phyloP scores from a whole-genome alignment of 2,329 filamentous ascomycete species.

The Albophoma yamanashiensis region DNA sequence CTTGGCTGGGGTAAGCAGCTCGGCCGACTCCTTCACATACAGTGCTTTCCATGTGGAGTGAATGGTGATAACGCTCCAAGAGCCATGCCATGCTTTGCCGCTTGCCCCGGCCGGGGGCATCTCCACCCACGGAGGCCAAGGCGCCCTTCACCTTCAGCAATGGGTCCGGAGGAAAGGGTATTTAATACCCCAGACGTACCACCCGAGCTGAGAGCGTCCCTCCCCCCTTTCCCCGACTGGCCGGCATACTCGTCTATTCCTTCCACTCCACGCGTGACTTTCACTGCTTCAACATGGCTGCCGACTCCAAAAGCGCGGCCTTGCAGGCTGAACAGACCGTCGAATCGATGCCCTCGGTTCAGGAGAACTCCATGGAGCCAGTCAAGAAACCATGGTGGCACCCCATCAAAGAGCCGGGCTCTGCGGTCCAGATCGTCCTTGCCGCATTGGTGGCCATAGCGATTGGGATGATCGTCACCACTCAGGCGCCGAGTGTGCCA shows the following conservation, averaged over 20 bases:
- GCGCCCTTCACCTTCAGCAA: background rate
- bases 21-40: background rate
- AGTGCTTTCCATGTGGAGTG: background rate
- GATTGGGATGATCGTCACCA: background rate
- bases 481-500: background rate
- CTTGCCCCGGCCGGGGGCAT: background rate
- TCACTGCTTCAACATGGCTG: background rate
- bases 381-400: background rate
- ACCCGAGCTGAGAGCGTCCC: background rate
- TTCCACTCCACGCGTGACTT: no score
- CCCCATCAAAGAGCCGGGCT: slow-evolving; percentile 7
- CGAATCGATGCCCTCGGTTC: background rate
- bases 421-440: background rate
- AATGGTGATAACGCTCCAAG: background rate
- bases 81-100: background rate
- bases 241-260: background rate
- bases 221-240: background rate
- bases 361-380: background rate
- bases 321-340: background rate
- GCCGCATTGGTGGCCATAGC: background rate
- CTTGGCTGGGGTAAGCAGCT: background rate
- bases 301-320: background rate
- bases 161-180: background rate
- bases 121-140: background rate
- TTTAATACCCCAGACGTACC: background rate